Evolutionary conservation across 371 early-diverging fungal species (phyloP).

Genomic region (Smittium culicis): DNA sequence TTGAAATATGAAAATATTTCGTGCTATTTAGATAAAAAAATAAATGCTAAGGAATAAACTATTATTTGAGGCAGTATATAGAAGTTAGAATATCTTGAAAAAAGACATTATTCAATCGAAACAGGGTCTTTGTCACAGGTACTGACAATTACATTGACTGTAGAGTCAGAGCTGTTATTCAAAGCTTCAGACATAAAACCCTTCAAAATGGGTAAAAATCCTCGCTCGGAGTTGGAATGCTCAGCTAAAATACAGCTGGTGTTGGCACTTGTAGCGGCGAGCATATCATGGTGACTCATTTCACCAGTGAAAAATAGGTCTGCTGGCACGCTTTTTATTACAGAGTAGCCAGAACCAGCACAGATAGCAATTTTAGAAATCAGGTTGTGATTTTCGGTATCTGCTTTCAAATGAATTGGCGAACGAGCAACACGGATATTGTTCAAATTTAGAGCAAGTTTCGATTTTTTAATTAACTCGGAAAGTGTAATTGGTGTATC

Average conservation of each 20-base stretch:
- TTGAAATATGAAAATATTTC: too few species aligned
- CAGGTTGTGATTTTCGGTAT: slow-evolving; percentile 18
- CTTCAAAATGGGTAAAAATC: slow-evolving; percentile 63
- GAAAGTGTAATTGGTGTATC: slow-evolving; percentile 39
- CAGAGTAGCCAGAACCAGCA: slow-evolving; percentile 76
- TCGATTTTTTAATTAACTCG: slow-evolving; percentile 45
- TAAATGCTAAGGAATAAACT: too few species aligned
- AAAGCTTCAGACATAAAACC: slow-evolving; percentile 45
- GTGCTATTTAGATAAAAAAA: too few species aligned
- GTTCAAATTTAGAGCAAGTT: slow-evolving; percentile 44
- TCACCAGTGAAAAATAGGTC: slow-evolving; percentile 91
- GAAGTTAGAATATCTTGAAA: too few species aligned
- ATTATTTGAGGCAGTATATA: too few species aligned
- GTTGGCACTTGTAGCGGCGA: slow-evolving; percentile 55
- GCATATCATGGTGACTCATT: slow-evolving; percentile 83
- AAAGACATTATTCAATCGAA: slow-evolving; percentile 43
- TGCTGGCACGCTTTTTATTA: slow-evolving; percentile 36
- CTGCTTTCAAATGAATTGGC: slow-evolving; percentile 30
- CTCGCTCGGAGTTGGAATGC: slow-evolving; percentile 88
- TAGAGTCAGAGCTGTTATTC: slow-evolving; percentile 35
- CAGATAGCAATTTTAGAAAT: slow-evolving; percentile 79
- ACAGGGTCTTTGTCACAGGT: slow-evolving; percentile 56
- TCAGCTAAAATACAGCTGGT: slow-evolving; percentile 84
- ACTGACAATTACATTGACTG: slow-evolving; percentile 50
- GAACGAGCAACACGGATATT: slow-evolving; percentile 63